phyloP scores from a whole-genome alignment of 2,329 filamentous ascomycete genomes.

The Xenosphaeropsis pyriputrescens region DNA sequence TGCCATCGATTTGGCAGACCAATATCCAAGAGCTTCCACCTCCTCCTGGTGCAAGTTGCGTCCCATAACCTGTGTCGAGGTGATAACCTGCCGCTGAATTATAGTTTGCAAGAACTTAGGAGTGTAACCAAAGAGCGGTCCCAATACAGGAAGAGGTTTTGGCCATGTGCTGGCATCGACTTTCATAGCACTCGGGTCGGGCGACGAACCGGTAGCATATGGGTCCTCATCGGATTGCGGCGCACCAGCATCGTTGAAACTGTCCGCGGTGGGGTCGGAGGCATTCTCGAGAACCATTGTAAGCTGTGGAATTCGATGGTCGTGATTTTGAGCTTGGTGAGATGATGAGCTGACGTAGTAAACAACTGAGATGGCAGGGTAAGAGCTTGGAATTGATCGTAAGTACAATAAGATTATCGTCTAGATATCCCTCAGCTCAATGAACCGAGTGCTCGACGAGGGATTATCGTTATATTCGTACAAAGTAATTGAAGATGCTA shows the following conservation, averaged over 20 bases:
- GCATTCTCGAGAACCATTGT: constrained; percentile 13
- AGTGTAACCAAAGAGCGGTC: constrained; percentile 10
- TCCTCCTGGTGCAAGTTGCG: constrained; percentile 13
- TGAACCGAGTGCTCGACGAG: too few species aligned
- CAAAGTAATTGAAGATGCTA: too few species aligned
- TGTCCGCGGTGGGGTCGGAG: constrained; percentile 4
- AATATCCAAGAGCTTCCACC: constrained; percentile 12
- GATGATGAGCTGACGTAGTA: too few species aligned
- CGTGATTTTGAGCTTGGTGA: too few species aligned
- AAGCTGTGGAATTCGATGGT: not conserved
- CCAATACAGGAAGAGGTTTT: constrained; percentile 11
- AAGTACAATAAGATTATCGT: too few species aligned
- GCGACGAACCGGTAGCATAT: constrained; percentile 5
- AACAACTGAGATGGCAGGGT: too few species aligned
- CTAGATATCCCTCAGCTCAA: too few species aligned
- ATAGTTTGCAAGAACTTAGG: constrained; percentile 2
- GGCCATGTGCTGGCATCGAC: constrained; percentile 10
- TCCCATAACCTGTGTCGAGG: constrained; percentile 4
- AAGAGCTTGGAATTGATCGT: too few species aligned
- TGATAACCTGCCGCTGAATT: constrained; percentile 1
- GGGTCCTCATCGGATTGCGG: constrained; percentile 14
- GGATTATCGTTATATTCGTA: too few species aligned
- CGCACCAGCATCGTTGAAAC: constrained; percentile 8
- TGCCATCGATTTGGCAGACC: constrained; percentile 11
- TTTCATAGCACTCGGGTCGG: constrained; percentile 2